Evolutionary conservation across 139 green algal species (phyloP), one percentile per base, ranked within the genome.

Genomic region (Spirogloea muscicola): DNA sequence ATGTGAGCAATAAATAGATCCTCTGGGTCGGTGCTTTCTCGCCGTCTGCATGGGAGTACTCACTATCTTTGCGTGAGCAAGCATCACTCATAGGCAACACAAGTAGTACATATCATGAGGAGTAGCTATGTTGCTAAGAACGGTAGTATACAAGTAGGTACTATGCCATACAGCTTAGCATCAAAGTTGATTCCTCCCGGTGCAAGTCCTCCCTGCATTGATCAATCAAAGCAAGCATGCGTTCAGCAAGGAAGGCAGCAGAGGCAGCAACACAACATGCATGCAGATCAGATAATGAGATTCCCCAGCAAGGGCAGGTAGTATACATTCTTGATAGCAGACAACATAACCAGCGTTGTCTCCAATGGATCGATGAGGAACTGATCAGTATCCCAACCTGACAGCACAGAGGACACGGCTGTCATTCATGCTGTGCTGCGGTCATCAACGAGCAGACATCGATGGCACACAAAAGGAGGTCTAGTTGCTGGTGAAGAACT

Each of bases 311-410:
- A n/a, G n/a, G n/a, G n/a, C n/a, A n/a, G n/a, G n/a, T n/a, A n/a
- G n/a, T n/a, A 41, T 52, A 75, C 71, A 21, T 79, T 66, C 33
- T 36, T 51, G 10, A 81, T 49, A 33, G 81, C 40, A 1, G 58
- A 44, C 18, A 82, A 51, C 68, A 88, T 80, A 7, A 88, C 31
- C 5, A 84, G 72, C 4, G 85, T 87, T 1, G 86, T 81, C 76
- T 88, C 75, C 0, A 34, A 63, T 3, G 60, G 49, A 48, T 93
- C 88, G 0, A 80, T 87, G 4, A 89, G 69, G 74, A 93, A 93
- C 82, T 93, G 67, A 76, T 93, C 88, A 9, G 88, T 93, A 83
- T 93, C 88, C 88, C 88, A 93, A 77, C 88, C 59, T 80, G 49
- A 21, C 10, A 5, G 9, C 51, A 9, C 51, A 60, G 51, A 25